Conservation (phyloP, 2,329 filamentous ascomycete species). For the Colletotrichum euphorbiae region DNA sequence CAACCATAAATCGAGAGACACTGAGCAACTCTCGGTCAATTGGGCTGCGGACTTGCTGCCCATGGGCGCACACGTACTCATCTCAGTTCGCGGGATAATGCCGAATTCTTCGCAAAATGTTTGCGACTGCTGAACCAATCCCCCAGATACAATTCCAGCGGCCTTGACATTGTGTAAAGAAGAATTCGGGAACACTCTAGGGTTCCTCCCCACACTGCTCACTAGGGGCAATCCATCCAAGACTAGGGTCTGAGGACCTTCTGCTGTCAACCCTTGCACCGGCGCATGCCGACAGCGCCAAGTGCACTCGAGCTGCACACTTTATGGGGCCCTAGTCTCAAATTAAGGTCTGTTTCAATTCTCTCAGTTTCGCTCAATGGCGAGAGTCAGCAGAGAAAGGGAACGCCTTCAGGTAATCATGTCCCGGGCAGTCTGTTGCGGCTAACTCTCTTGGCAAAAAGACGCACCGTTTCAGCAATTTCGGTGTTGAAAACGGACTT, state of each 20-base stretch:
- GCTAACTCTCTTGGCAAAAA: not conserved
- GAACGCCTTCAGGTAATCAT: no score
- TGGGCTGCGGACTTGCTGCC: not conserved
- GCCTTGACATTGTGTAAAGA: no score
- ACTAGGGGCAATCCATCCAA: constrained; percentile 12
- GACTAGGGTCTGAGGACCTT: constrained; percentile 11
- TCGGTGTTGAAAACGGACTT: not conserved
- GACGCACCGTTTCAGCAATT: not conserved
- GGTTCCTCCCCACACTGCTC: constrained; percentile 3
- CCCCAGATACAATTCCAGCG: no score
- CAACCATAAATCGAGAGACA: not conserved
- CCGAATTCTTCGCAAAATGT: no score
- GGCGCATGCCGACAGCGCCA: constrained; percentile 24
- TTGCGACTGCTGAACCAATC: no score
- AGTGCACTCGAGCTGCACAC: not conserved
- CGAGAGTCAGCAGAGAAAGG: no score
- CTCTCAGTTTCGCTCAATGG: no score
- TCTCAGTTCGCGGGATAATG: no score
- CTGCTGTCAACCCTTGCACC: constrained; percentile 13
- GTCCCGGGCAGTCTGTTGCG: not conserved
- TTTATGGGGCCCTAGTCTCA: not conserved
- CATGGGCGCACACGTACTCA: not conserved
- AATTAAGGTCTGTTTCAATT: constrained; percentile 7
- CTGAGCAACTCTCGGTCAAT: not conserved
- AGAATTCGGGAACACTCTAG: no score